phyloP scores from a whole-genome alignment of 495 filamentous ascomycete genomes.

The Patellaria atrata region DNA sequence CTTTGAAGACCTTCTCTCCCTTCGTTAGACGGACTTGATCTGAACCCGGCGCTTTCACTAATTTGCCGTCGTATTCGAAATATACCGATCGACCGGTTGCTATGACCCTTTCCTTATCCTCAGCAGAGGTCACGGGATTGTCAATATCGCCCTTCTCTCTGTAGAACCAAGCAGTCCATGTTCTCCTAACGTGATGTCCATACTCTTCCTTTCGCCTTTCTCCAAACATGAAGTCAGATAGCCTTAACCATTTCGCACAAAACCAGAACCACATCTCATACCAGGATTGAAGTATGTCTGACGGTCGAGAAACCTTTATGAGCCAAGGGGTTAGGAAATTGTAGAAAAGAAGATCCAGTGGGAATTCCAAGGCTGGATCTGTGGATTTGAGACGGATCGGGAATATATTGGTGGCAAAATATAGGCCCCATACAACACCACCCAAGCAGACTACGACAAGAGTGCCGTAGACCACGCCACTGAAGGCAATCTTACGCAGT shows the following conservation, averaged over 20 bases:
- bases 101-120: constrained; percentile 27
- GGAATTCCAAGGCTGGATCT: constrained; percentile 84
- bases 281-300: constrained; percentile 63
- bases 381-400: constrained; percentile 88
- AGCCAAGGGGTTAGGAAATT: constrained; percentile 87
- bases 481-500: constrained; percentile 90
- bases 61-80: constrained; percentile 61
- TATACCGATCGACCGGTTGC: too few species aligned
- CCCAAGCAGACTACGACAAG: constrained; percentile 88
- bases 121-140: constrained; percentile 30
- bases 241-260: constrained; percentile 63
- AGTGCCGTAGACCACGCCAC: constrained; percentile 86
- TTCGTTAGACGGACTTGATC: constrained; percentile 91
- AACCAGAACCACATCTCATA: constrained; percentile 94
- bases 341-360: constrained; percentile 86
- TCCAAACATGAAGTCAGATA: constrained; percentile 88
- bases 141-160: constrained; percentile 36
- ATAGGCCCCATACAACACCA: constrained; percentile 88
- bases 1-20: constrained; percentile 62
- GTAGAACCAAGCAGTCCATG: constrained; percentile 38
- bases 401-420: constrained; percentile 50
- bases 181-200: constrained; percentile 43
- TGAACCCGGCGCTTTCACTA: constrained; percentile 77
- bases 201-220: constrained; percentile 71
- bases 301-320: constrained; percentile 67